Percentiles rank a stretch among this genome's conserved stretches.
Conservation (phyloP, 2,329 filamentous ascomycete species). For the Calonectria pseudoreteaudii region DNA sequence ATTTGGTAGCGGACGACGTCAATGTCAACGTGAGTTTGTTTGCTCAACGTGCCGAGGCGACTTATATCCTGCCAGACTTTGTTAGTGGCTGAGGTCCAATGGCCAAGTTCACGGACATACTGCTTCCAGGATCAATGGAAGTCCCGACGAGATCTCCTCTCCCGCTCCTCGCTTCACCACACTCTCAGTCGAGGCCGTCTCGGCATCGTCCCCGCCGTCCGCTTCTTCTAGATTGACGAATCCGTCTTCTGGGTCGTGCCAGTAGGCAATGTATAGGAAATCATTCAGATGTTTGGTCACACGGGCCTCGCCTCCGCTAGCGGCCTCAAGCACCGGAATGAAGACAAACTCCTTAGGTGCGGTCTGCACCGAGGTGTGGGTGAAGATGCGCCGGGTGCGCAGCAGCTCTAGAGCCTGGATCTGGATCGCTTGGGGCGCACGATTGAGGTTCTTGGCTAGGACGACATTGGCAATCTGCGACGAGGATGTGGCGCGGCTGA, state of each 20-base stretch:
- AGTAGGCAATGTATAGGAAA: slow-evolving; percentile 88
- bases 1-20: slow-evolving; percentile 87
- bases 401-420: slow-evolving; percentile 85
- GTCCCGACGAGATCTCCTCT: slow-evolving; percentile 32
- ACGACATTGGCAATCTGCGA: slow-evolving; percentile 81
- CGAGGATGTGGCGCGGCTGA: slow-evolving; percentile 40
- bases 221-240: slow-evolving; percentile 79
- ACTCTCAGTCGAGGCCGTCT: slow-evolving; percentile 55
- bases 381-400: slow-evolving; percentile 81
- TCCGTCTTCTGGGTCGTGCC: slow-evolving; percentile 78
- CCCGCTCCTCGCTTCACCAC: slow-evolving; percentile 55
- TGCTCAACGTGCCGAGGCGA: slow-evolving; percentile 68
- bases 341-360: slow-evolving; percentile 85
- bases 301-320: slow-evolving; percentile 58
- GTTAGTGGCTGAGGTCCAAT: slow-evolving; percentile 20
- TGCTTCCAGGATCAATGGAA: slow-evolving; percentile 55
- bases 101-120: slow-evolving; percentile 47
- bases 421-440: slow-evolving; percentile 80
- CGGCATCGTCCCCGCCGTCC: slow-evolving; percentile 46
- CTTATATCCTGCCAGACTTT: slow-evolving; percentile 63
- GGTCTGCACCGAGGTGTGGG: slow-evolving; percentile 77
- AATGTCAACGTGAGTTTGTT: slow-evolving; percentile 73
- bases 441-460: slow-evolving; percentile 83
- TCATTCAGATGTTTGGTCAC: slow-evolving; percentile 77
- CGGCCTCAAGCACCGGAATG: slow-evolving; percentile 74